These are phyloP conservation scores for Gynandropsis gynandra DNA, from an alignment of 345 rosid species.

Conservation along the genomic window DNA sequence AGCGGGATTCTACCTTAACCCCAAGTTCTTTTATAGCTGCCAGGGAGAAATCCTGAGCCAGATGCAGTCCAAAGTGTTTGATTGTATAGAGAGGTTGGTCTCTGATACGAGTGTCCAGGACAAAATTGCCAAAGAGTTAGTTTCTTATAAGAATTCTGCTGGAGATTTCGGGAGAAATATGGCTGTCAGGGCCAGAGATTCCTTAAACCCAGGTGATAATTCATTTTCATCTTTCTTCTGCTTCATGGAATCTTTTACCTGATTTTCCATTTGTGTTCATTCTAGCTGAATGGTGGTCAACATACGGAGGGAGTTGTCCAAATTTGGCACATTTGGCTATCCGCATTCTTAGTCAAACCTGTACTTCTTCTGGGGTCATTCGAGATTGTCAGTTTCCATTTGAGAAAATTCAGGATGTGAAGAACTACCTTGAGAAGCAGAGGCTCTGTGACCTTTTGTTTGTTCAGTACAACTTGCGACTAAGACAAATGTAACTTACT, in stretches of 20 bases:
- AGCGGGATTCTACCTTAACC: conserved; percentile 74
- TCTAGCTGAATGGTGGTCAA: conserved; percentile 76
- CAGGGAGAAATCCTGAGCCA: conserved; percentile 45
- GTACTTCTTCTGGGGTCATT: conserved; percentile 27
- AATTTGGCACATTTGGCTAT: conserved; percentile 61
- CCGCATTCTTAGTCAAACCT: conserved; percentile 58
- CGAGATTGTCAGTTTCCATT: conserved; percentile 23
- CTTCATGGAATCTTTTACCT: background rate
- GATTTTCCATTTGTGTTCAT: background rate
- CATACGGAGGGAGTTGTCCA: conserved; percentile 71
- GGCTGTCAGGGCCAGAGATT: conserved; percentile 62
- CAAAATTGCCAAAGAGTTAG: conserved; percentile 49
- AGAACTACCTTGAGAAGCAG: conserved; percentile 56
- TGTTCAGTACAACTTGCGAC: conserved; percentile 59
- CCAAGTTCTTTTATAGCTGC: conserved; percentile 58
- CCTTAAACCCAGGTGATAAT: conserved; percentile 49
- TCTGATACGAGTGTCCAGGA: conserved; percentile 53
- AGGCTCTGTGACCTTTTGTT: conserved; percentile 48
- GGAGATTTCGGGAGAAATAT: conserved; percentile 78
- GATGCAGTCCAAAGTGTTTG: conserved; percentile 48
- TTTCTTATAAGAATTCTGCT: conserved; percentile 45
- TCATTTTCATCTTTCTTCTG: background rate
- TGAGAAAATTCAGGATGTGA: conserved; percentile 37
- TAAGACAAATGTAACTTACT: conserved; percentile 39
- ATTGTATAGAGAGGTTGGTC: conserved; percentile 62